Base-by-base conservation (phyloP, 2,329 filamentous ascomycete species). In the Neospermospora avenae region DNA sequence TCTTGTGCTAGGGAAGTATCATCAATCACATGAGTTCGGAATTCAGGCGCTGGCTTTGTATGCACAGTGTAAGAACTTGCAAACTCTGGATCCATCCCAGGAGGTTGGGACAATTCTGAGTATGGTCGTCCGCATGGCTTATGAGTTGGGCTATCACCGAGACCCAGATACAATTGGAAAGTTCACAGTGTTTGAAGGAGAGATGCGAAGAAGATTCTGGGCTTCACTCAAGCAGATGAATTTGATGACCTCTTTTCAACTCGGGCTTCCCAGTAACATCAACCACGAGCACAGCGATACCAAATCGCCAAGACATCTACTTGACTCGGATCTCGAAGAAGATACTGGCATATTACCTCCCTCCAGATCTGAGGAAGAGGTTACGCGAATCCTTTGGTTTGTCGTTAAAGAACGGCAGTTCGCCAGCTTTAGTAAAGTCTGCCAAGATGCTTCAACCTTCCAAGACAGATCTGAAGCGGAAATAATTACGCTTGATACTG, bases 381-480 rank as follows among this genome's bases (percentile, higher is more conserved):
- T 60, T 3, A 70, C 67, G 8, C 60, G 41, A 31, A n/a, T 72
- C 10, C 60, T 72, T 8, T 73, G 69, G 61, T 72, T 73, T 55
- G 68, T 73, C 31, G 69, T 70, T 46, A 74, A 73, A 57, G 62
- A 70, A 20, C 63, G 65, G n/a, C 65, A 70, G 31, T 67, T 72
- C 60, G 55, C 41, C 31, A 63, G 60, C 20, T 73, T 73, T 46
- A 61, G 57, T 37, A 71, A 70, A 48, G 66, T 73, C 14, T 71
- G 67, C 46, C 56, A 64, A 22, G 64, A 72, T 55, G 67, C 70
- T 1, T 61, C 74, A 16, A 70, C 68, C 10, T 71, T 71, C 49
- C 59, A 61, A 13, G 60, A 63, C 14, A 68, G 63, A 42, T 64
- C 66, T 5, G 64, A 66, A 24, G 25, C 25, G 3, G 64, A 68